phyloP scores from a whole-genome alignment of 345 rosid genomes.

The Eutrema heterophyllum region DNA sequence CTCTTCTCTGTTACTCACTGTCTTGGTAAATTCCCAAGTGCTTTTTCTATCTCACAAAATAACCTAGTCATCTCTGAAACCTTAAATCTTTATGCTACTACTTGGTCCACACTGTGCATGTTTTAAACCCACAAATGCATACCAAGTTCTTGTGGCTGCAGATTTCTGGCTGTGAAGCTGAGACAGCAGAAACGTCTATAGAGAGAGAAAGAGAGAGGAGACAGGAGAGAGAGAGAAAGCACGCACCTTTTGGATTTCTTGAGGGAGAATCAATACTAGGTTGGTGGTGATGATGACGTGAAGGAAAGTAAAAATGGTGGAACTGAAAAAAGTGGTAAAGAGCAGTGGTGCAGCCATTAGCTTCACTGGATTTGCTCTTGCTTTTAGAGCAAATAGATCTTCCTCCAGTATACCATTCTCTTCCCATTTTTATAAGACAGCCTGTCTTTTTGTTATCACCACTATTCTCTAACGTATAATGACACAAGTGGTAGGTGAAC shows the following conservation, averaged over 20 bases:
- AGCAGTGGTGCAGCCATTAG: conserved; percentile 62
- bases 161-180: not conserved
- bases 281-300: conserved; percentile 32
- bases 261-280: conserved; percentile 16
- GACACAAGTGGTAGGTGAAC: conserved; percentile 14
- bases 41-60: not conserved
- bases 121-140: not conserved
- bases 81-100: not conserved
- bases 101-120: not conserved
- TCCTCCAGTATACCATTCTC: conserved; percentile 44
- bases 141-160: not conserved
- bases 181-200: not conserved
- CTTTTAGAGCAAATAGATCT: conserved; percentile 13
- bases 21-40: not conserved
- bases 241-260: conserved; percentile 38
- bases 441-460: not conserved
- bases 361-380: conserved; percentile 9
- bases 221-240: not conserved
- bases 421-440: conserved; percentile 44
- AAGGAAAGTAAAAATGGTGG: conserved; percentile 47
- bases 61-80: not conserved
- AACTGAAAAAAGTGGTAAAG: conserved; percentile 63
- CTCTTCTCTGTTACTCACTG: not conserved
- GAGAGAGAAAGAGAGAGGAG: not conserved
- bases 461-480: not conserved